Base-by-base conservation (phyloP, 495 filamentous ascomycete genomes). In the Tuber melanosporum region DNA sequence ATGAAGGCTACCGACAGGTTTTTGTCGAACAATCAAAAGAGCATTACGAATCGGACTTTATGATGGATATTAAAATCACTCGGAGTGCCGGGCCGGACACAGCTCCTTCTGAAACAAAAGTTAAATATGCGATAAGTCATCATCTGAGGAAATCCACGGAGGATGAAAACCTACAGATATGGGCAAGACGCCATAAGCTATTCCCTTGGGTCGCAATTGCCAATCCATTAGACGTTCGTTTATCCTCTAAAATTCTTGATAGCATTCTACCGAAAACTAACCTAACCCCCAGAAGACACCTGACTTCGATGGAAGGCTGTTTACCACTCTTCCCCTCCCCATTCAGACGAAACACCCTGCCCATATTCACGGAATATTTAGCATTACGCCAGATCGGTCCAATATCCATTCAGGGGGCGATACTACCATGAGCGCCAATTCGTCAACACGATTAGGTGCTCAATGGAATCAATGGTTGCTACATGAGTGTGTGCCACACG, bases 201-300 rank as follows among this genome's bases (percentile, higher is more conserved):
- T 84, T 86, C 57, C 84, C 85, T 9, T 86, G 86, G 86, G 81
- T 84, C 71, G 85, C 84, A 46, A 76, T 86, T 77, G 85, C 85
- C 20, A 83, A 83, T 8, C 85, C 84, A 39, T 32, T 87, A 43
- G 62, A 80, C 71, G 78, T 80, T 72, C 49, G 77, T 80, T 69
- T 22, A 39, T 9, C 71, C 3, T 41, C 42, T 36, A 46, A 44
- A n/a, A 15, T 5, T n/a, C n/a, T 14, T 19, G 14, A 36, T 70
- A 15, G 17, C 22, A 39, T 52, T 32, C 20, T 32, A n/a, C 10
- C n/a, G n/a, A 75, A 75, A 26, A 9, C 72, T 79, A 44, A 80
- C 62, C 41, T 69, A 20, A 47, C 44, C 32, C 72, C 32, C 52
- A 80, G 78, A 74, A 70, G 45, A 42, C 17, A 32, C 36, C 46